Base-by-base conservation (phyloP, 257 asterid species). In the Salvia splendens region DNA sequence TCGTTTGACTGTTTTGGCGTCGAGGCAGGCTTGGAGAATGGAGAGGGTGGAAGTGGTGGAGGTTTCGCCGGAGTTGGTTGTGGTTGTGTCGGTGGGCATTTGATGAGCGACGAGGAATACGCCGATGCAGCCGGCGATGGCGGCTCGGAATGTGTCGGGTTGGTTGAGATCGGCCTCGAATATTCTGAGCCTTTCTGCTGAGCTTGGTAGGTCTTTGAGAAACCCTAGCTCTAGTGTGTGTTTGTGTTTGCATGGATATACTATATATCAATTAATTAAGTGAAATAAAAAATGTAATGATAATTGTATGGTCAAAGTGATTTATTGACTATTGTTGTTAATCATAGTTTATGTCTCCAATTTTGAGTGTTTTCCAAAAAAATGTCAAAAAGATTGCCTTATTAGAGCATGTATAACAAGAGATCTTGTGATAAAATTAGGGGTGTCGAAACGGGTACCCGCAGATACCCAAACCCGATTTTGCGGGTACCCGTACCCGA, bases 41-140 rank as follows among this genome's bases (percentile, higher is more conserved):
- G 12, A 33, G n/a, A 54, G 30, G 30, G 63, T 43, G 10, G 49
- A 35, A 42, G 59, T 55, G 3, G 42, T 36, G n/a, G 53, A 30
- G 43, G 14, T 20, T 42, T 67, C 8, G 51, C 43, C 56, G 43
- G 12, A 28, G 63, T 54, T 20, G 35, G n/a, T 51, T 4, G 38
- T 4, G 38, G 51, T 40, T 24, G n/a, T 16, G 4, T 54, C 72
- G 5, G 46, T 6, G 30, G 32, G 30, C 69, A 64, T 64, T 6
- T 52, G 64, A 54, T 67, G 64, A 7, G 72, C 72, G n/a, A 68
- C 73, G 9, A 43, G 66, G 8, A 57, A 68, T 9, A 68, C 67
- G 3, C 73, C 67, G 7, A 5, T 41, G 33, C 73, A 68, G 14
- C 66, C 67, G 46, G 16, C n/a, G 56, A 68, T 57, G 2, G 73